Conservation (phyloP, 2,329 filamentous ascomycete genomes). For the Aspergillus phoenicis region DNA sequence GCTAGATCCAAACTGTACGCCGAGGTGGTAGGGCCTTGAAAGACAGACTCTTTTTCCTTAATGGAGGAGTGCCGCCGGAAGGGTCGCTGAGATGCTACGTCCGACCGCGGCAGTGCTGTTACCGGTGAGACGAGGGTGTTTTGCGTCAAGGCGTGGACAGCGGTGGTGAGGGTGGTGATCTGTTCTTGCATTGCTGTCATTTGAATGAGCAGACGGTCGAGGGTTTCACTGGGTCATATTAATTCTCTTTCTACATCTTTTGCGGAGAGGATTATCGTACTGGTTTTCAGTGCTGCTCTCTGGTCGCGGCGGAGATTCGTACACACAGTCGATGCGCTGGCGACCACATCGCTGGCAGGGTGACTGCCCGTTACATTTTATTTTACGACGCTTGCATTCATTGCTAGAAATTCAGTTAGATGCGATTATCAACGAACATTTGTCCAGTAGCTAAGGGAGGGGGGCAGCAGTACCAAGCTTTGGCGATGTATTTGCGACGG, state of each 20-base stretch:
- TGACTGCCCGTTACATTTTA: constrained; percentile 66
- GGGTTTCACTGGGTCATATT: neutral
- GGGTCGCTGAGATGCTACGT: constrained; percentile 1
- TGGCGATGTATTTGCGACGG: constrained; percentile 65
- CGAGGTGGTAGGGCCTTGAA: constrained; percentile 81
- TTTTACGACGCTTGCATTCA: constrained; percentile 66
- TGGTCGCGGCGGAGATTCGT: constrained; percentile 70
- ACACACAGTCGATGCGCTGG: constrained; percentile 41
- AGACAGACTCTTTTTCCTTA: constrained; percentile 60
- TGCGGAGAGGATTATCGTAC: neutral
- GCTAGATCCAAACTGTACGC: constrained; percentile 83
- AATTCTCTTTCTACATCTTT: neutral
- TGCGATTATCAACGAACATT: neutral
- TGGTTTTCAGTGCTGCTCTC: neutral
- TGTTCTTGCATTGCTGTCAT: constrained; percentile 60
- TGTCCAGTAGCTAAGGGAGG: neutral
- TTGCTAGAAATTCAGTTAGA: constrained; percentile 45
- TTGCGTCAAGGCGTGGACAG: constrained; percentile 66
- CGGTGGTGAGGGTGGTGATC: constrained; percentile 72
- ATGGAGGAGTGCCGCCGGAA: constrained; percentile 24
- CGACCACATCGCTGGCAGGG: constrained; percentile 64
- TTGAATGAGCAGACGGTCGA: constrained; percentile 33
- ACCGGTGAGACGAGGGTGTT: constrained; percentile 11
- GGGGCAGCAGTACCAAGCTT: constrained; percentile 57
- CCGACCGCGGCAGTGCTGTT: constrained; percentile 14